Conservation (phyloP, 306 rosid genomes). For the Citrullus mucosospermus region DNA sequence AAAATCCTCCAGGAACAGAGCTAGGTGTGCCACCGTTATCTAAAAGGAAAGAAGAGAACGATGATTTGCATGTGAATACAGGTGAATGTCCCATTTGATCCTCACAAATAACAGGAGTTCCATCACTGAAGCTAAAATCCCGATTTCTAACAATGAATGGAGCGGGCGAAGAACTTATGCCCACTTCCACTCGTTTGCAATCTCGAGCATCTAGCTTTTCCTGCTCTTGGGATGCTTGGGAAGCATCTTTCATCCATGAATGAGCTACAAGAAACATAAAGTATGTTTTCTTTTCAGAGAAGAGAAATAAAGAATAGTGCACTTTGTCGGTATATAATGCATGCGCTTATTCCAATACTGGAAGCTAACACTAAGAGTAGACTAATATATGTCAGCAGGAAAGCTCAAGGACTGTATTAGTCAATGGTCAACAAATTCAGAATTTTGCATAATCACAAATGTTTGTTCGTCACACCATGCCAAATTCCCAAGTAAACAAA, state of each 20-base stretch:
- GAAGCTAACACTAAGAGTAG: neutral
- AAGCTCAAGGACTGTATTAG: neutral
- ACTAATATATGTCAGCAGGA: neutral
- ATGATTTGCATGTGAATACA: constrained; percentile 27
- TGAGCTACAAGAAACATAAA: constrained; percentile 28
- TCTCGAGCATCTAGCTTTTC: constrained; percentile 7
- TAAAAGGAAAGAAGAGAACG: constrained; percentile 13
- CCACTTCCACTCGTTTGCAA: constrained; percentile 1
- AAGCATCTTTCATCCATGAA: constrained; percentile 44
- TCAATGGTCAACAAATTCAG: neutral
- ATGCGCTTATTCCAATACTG: neutral
- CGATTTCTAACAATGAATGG: constrained; percentile 8
- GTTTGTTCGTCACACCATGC: neutral
- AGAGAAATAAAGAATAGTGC: neutral
- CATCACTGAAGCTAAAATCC: constrained; percentile 18
- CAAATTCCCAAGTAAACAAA: neutral
- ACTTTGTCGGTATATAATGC: neutral
- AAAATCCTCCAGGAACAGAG: constrained; percentile 24
- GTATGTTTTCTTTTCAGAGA: neutral
- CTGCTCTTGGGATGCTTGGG: constrained; percentile 18
- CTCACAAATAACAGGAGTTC: constrained; percentile 11
- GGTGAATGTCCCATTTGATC: constrained; percentile 18
- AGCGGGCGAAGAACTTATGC: constrained; percentile 9
- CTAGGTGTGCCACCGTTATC: constrained; percentile 5
- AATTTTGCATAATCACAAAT: neutral